phyloP scores from a whole-genome alignment of 2,329 filamentous ascomycete species.

The Trichoderma sp. region DNA sequence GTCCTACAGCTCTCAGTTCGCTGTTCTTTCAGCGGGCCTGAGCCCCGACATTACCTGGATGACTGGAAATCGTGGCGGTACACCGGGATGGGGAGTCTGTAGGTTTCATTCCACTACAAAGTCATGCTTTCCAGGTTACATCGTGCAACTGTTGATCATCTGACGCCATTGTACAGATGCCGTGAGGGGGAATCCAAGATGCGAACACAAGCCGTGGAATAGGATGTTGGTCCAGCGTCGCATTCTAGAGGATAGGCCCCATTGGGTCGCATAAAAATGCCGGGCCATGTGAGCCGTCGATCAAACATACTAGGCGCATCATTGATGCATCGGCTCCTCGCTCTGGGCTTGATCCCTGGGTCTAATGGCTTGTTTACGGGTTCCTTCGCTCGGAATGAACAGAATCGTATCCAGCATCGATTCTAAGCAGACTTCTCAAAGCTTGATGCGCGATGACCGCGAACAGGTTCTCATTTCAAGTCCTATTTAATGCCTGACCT shows the following conservation, averaged over 20 bases:
- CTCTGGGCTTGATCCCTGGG: neutral
- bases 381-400: neutral
- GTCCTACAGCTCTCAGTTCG: neutral
- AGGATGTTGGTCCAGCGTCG: neutral
- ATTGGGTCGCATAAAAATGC: conserved; percentile 4
- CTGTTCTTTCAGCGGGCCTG: neutral
- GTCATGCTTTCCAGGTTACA: conserved; percentile 4
- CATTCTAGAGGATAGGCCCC: neutral
- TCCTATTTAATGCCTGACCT: neutral
- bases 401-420: neutral
- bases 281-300: neutral
- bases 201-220: neutral
- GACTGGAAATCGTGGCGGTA: neutral
- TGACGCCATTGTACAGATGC: conserved; percentile 11
- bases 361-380: neutral
- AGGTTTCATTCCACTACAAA: neutral
- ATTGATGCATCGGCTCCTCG: neutral
- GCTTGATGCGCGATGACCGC: neutral
- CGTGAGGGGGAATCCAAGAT: neutral
- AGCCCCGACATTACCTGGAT: neutral
- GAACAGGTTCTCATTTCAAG: neutral
- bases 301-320: neutral
- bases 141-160: conserved; percentile 13
- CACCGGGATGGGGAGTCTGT: neutral
- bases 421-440: neutral